Percentiles rank a stretch among this genome's conserved stretches.
These are phyloP conservation scores for Aspergillus flavus DNA, from an alignment of 2,329 filamentous ascomycete genomes.

Conservation along the genomic window DNA sequence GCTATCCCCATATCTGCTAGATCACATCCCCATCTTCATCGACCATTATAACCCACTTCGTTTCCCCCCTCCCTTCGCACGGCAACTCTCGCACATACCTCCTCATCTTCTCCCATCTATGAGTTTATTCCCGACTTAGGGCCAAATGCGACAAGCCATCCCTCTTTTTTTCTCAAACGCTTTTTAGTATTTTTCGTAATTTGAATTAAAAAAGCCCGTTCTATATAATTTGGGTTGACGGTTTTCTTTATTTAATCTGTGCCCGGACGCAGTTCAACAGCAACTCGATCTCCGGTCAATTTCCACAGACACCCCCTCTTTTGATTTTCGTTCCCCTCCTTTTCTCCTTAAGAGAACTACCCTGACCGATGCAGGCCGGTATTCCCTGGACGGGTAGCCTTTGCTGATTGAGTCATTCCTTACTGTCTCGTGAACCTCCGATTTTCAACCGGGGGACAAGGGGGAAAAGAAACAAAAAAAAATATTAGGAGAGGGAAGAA, in stretches of 20 bases:
- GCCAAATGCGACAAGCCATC: neutral
- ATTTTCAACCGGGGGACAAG: neutral
- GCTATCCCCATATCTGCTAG: slow-evolving; percentile 1
- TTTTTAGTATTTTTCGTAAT: neutral
- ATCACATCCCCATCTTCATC: neutral
- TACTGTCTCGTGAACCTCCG: neutral
- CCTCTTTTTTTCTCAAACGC: neutral
- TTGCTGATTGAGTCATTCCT: neutral
- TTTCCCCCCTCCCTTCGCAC: neutral
- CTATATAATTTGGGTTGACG: neutral
- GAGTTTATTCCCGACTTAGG: neutral
- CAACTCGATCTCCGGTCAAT: neutral
- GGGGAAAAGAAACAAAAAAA: neutral
- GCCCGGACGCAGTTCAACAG: neutral
- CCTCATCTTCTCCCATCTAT: neutral
- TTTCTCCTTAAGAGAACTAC: neutral
- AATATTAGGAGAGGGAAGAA: no score
- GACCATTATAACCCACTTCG: neutral
- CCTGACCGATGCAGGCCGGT: neutral
- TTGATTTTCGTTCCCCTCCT: neutral
- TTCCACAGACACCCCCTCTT: slow-evolving; percentile 1
- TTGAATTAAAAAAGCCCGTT: neutral
- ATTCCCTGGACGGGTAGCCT: neutral
- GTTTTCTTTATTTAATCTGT: neutral
- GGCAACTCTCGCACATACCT: slow-evolving; percentile 1